Evolutionary conservation across 2,329 filamentous ascomycete species (phyloP), one percentile per base, ranked within the genome.

Genomic region (Cercospora sp.): DNA sequence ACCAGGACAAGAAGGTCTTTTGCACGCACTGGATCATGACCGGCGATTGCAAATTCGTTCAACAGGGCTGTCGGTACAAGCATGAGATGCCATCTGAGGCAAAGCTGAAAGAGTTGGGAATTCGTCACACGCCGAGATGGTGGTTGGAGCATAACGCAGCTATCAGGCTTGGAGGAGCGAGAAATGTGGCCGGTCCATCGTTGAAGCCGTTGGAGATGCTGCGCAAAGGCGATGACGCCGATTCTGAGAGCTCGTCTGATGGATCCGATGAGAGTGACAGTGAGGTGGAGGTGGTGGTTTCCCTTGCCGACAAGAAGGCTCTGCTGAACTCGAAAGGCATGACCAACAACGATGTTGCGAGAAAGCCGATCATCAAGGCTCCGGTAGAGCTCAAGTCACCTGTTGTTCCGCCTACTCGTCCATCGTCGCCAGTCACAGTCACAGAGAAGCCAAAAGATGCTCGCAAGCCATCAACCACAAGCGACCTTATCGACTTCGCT

Each of bases 1-100:
- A 82, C 10, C 75, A 75, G 5, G 78, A 80, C 5, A 87, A 86
- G 74, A 96, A 96, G 77, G 82, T 90, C 26, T 96, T 91, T 79
- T 97, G 93, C 80, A 92, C 93, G 67, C 92, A 94, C 79, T 97
- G 93, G 93, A 90, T 97, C 64, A 89, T 92, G 73, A 90, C 91
- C 67, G 93, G 93, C 20, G 88, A 91, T 53, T 97, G 94, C 77
- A 91, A 91, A 69, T 97, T 92, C 78, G 89, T 87, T 3, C 92
- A 96, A 77, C 90, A 94, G 75, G 93, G 94, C 0, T 97, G 94
- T 81, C 88, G 90, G 72, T 97, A 89, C 83, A 94, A 93, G 81
- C 94, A 97, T 78, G 91, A 95, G 77, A 96, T 97, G 91, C 94
- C 94, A 0, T 88, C 93, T 71, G 83, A 83, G 61, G 81, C 83